These are phyloP conservation scores for Dysphania ambrosioides DNA, from an alignment of 148 eudicot species.

Conservation along the genomic window DNA sequence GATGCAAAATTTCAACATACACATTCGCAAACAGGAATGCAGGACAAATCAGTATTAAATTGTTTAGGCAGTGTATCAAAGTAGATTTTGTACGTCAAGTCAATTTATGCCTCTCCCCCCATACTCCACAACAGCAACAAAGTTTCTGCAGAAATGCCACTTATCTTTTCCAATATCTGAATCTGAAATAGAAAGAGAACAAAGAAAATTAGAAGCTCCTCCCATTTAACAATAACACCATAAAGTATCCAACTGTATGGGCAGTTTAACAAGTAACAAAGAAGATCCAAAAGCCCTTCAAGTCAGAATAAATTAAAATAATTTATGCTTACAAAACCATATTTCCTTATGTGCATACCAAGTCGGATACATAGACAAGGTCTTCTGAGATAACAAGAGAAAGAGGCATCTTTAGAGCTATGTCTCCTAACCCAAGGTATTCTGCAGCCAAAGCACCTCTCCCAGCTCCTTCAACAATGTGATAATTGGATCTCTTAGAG, in stretches of 20 bases:
- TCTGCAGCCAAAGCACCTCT: constrained; percentile 80
- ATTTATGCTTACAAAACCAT: background rate
- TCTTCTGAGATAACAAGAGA: constrained; percentile 78
- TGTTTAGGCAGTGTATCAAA: constrained; percentile 81
- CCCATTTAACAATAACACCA: background rate
- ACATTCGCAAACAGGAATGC: constrained; percentile 9
- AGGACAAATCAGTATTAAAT: constrained; percentile 76
- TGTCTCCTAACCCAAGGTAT: constrained; percentile 70
- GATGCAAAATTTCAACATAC: background rate
- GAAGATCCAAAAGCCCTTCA: background rate
- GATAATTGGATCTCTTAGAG: constrained; percentile 37
- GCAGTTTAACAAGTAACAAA: background rate
- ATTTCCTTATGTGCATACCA: constrained; percentile 61
- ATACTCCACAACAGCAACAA: constrained; percentile 95
- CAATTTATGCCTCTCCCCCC: constrained; percentile 79
- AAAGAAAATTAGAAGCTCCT: constrained; percentile 1
- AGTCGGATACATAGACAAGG: constrained; percentile 63
- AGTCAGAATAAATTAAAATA: background rate
- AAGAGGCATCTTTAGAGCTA: constrained; percentile 79
- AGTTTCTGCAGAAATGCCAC: constrained; percentile 79
- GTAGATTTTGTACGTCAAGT: constrained; percentile 62
- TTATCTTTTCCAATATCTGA: constrained; percentile 49
- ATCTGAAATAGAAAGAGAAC: constrained; percentile 41
- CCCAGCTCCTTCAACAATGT: constrained; percentile 81
- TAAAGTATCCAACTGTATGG: background rate